A percentile compares a stretch with the other conserved stretches of the same genome.
These are phyloP conservation scores for Friedmanniomyces endolithicus DNA, from an alignment of 495 filamentous ascomycete genomes.

Conservation along the genomic window DNA sequence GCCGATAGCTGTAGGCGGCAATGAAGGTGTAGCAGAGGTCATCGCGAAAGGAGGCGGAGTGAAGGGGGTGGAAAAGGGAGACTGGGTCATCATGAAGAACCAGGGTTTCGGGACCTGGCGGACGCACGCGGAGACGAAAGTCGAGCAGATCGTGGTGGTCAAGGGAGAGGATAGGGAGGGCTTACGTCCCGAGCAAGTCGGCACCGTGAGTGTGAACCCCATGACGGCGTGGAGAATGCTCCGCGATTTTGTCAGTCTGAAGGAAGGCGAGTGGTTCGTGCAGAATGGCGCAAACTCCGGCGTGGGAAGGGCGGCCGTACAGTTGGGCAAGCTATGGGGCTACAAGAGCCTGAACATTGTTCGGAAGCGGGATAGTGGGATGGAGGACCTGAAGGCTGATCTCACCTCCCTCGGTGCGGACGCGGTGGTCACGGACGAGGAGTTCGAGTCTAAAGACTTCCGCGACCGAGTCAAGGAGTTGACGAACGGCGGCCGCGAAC, in stretches of 20 bases:
- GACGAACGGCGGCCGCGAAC: constrained; percentile 55
- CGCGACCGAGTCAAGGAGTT: constrained; percentile 49
- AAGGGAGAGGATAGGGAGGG: constrained; percentile 45
- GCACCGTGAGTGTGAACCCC: constrained; percentile 80
- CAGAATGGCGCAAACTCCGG: constrained; percentile 95
- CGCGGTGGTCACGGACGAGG: constrained; percentile 68
- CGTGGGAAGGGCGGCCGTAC: constrained; percentile 79
- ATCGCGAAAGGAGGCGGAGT: constrained; percentile 48
- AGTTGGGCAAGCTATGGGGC: constrained; percentile 72
- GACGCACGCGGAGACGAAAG: constrained; percentile 61
- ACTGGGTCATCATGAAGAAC: constrained; percentile 80
- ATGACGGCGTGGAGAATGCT: constrained; percentile 89
- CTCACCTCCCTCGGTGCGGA: constrained; percentile 60
- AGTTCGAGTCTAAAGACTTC: constrained; percentile 55
- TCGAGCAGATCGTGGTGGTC: constrained; percentile 52
- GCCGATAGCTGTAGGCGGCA: constrained; percentile 68
- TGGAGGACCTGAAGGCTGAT: constrained; percentile 56
- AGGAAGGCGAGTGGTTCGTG: constrained; percentile 75
- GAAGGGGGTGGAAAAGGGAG: constrained; percentile 49
- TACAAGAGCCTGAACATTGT: constrained; percentile 79
- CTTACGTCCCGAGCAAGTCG: constrained; percentile 60
- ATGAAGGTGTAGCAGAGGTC: constrained; percentile 87
- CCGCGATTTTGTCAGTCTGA: constrained; percentile 58
- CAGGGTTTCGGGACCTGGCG: constrained; percentile 84
- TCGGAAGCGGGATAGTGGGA: constrained; percentile 52